Conservation (phyloP, 352 stramenopile genomes). For the Phytophthora sp. region DNA sequence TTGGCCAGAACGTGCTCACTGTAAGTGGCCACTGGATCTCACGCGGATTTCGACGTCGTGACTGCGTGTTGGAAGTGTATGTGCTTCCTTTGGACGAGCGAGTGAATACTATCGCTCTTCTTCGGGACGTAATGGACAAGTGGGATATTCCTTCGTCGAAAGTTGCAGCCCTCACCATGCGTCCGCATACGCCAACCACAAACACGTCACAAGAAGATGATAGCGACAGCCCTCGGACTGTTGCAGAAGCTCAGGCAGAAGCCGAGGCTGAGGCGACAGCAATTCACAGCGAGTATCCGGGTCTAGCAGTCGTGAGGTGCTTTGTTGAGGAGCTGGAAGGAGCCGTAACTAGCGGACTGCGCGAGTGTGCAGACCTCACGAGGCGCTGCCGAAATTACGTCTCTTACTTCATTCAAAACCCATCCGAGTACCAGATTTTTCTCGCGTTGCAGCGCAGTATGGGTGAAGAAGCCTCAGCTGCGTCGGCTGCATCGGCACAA, state of each 20-base stretch:
- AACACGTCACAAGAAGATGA: slow-evolving; percentile 16
- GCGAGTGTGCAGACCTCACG: slow-evolving; percentile 67
- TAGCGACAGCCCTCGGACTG: slow-evolving; percentile 29
- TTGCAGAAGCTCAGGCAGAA: slow-evolving; percentile 25
- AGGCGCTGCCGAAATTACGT: slow-evolving; percentile 78
- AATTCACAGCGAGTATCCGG: slow-evolving; percentile 75
- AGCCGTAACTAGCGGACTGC: slow-evolving; percentile 57
- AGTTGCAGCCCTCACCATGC: slow-evolving; percentile 75
- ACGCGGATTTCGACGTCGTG: slow-evolving; percentile 68
- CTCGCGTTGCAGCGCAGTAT: slow-evolving; percentile 73
- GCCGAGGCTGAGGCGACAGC: slow-evolving; percentile 33
- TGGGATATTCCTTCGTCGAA: slow-evolving; percentile 80
- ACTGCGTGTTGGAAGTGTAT: slow-evolving; percentile 82
- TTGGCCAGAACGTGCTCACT: slow-evolving; percentile 80
- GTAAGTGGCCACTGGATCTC: slow-evolving; percentile 85
- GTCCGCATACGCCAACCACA: slow-evolving; percentile 37
- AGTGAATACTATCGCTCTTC: slow-evolving; percentile 78
- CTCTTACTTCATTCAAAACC: slow-evolving; percentile 86
- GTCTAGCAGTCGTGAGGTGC: slow-evolving; percentile 66
- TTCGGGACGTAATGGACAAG: slow-evolving; percentile 84
- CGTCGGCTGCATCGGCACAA: slow-evolving; percentile 21
- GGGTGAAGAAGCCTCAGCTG: slow-evolving; percentile 43
- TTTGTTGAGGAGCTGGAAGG: slow-evolving; percentile 71
- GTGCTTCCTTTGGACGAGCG: slow-evolving; percentile 76
- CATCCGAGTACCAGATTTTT: slow-evolving; percentile 85